Percentiles rank a stretch among this genome's conserved stretches.
phyloP scores from a whole-genome alignment of 768 basidiomycete species.

The Phylloporus sp. region DNA sequence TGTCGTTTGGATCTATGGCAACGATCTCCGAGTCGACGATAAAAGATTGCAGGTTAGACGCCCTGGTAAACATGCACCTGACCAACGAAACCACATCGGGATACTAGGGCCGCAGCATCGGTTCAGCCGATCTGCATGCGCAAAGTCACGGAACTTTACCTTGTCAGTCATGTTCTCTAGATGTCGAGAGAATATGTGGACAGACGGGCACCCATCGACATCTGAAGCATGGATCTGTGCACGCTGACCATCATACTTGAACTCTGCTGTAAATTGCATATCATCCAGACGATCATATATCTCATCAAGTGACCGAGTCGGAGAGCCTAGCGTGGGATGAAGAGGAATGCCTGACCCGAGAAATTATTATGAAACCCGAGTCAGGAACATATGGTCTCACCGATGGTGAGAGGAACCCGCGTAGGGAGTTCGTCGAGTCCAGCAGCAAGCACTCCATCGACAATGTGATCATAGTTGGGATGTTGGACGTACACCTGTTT shows the following conservation, averaged over 20 bases:
- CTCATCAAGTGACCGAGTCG: conserved; percentile 76
- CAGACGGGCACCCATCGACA: conserved; percentile 27
- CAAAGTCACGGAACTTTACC: conserved; percentile 32
- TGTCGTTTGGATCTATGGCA: conserved; percentile 63
- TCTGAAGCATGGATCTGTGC: conserved; percentile 67
- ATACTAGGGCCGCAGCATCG: conserved; percentile 46
- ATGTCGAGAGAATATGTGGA: conserved; percentile 82
- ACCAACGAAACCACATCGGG: conserved; percentile 71
- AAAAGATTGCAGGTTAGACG: conserved; percentile 49
- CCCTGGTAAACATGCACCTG: conserved; percentile 41
- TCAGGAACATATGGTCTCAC: conserved; percentile 37
- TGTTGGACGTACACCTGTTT: conserved; percentile 73
- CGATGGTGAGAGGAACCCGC: conserved; percentile 62
- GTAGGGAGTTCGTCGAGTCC: conserved; percentile 58
- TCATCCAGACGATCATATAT: conserved; percentile 68
- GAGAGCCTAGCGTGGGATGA: conserved; percentile 82
- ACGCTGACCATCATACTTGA: conserved; percentile 87
- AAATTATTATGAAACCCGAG: conserved; percentile 8
- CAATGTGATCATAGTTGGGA: conserved; percentile 71
- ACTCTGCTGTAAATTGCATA: conserved; percentile 76
- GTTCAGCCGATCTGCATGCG: conserved; percentile 6
- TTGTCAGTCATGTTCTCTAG: conserved; percentile 92
- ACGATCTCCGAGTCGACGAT: conserved; percentile 87
- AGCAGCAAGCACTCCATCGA: conserved; percentile 50
- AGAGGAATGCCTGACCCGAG: conserved; percentile 64